phyloP scores from a whole-genome alignment of 2,329 filamentous ascomycete species.

The Coniochaeta sp. region DNA sequence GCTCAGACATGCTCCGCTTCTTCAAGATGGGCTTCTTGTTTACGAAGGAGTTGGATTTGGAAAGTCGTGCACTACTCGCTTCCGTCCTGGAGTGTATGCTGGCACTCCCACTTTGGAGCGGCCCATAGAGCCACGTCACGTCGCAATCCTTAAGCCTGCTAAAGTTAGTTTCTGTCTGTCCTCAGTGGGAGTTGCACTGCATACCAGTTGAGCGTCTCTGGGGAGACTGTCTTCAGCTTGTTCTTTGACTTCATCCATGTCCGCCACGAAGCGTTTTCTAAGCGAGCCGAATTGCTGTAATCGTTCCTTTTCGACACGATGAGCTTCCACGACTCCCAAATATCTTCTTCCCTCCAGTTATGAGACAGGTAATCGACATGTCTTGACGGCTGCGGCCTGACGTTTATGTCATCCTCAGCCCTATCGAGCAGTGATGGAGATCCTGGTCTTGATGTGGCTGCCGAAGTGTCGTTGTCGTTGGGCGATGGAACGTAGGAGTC shows the following conservation, averaged over 20 bases:
- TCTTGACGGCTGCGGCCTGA: constrained; percentile 68
- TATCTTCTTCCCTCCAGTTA: constrained; percentile 90
- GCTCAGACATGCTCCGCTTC: constrained; percentile 92
- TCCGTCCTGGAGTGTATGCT: constrained; percentile 41
- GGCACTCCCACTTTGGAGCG: constrained; percentile 66
- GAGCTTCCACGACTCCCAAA: constrained; percentile 95
- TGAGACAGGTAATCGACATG: constrained; percentile 96
- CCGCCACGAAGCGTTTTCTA: constrained; percentile 96
- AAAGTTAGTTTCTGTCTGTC: constrained; percentile 19
- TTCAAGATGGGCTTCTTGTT: constrained; percentile 91
- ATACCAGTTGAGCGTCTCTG: constrained; percentile 90
- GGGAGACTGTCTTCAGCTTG: constrained; percentile 77
- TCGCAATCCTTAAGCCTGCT: constrained; percentile 91
- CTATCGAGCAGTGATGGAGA: constrained; percentile 50
- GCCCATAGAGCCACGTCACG: constrained; percentile 95
- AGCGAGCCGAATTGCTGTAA: constrained; percentile 71
- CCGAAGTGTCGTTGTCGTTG: constrained; percentile 45
- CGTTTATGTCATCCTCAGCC: constrained; percentile 72
- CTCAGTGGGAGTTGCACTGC: constrained; percentile 19
- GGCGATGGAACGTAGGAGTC: constrained; percentile 47
- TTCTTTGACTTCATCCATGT: constrained; percentile 94
- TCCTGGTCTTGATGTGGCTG: constrained; percentile 47
- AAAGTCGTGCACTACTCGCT: constrained; percentile 34
- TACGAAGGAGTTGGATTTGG: constrained; percentile 57
- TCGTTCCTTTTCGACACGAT: constrained; percentile 73